These are phyloP conservation scores for Ehretia macrophylla DNA, from an alignment of 257 asterid genomes.

Conservation along the genomic window DNA sequence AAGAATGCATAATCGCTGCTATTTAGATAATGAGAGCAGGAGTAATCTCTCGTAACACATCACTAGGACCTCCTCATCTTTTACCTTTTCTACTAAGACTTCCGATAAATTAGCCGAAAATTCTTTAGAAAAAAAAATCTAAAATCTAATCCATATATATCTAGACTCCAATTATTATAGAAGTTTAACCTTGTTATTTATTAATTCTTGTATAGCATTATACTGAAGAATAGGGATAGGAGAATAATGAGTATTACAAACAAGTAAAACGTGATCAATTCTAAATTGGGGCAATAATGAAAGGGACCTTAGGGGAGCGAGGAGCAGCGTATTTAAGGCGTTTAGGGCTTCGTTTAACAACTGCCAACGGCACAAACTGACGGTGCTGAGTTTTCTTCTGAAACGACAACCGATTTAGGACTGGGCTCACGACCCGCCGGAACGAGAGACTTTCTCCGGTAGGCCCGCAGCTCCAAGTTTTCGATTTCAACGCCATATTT, in stretches of 20 bases:
- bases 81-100: no score
- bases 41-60: no score
- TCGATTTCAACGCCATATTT: conserved; percentile 46
- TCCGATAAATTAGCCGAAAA: no score
- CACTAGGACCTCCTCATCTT: no score
- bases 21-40: no score
- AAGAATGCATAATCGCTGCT: no score
- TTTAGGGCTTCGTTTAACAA: conserved; percentile 76
- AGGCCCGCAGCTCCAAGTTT: conserved; percentile 21
- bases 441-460: conserved; percentile 29
- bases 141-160: no score
- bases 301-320: conserved; percentile 62
- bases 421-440: conserved; percentile 32
- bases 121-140: no score
- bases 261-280: background rate
- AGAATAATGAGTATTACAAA: background rate
- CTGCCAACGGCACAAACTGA: conserved; percentile 42
- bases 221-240: background rate
- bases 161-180: no score
- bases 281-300: background rate
- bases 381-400: conserved; percentile 13
- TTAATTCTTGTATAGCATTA: no score
- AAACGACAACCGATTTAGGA: conserved; percentile 22
- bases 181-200: no score
- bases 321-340: conserved; percentile 86